Percentiles rank a stretch among this genome's conserved stretches.
These are phyloP conservation scores for Puccinia hordei DNA, from an alignment of 1,284 basidiomycete species.

Conservation along the genomic window DNA sequence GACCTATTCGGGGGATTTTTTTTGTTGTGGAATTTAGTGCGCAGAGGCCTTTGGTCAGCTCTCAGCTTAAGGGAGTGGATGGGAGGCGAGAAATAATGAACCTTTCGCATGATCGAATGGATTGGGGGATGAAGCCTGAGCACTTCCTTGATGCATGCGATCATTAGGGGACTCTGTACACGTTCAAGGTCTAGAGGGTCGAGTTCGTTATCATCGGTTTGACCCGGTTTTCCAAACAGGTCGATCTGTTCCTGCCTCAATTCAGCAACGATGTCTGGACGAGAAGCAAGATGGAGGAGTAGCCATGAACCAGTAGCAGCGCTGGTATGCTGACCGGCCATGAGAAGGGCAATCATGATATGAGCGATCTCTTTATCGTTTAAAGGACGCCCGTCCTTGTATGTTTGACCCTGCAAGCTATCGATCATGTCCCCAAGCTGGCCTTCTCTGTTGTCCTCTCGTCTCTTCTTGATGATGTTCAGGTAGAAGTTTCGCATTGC, in stretches of 20 bases:
- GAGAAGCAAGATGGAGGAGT: conserved; percentile 83
- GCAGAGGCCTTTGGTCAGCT: not conserved
- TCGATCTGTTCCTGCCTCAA: conserved; percentile 87
- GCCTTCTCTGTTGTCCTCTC: conserved; percentile 63
- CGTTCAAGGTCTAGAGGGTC: conserved; percentile 83
- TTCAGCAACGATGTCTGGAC: conserved; percentile 74
- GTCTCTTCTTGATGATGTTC: conserved; percentile 79
- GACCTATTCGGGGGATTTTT: conserved; percentile 74
- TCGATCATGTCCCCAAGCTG: conserved; percentile 86
- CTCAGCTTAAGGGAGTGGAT: conserved; percentile 57
- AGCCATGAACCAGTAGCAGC: conserved; percentile 89
- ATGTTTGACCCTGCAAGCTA: conserved; percentile 79
- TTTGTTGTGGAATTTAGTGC: conserved; percentile 63
- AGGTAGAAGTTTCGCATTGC: conserved; percentile 95
- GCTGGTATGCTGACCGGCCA: conserved; percentile 89
- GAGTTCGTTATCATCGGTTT: conserved; percentile 66
- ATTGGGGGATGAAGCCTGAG: conserved; percentile 75
- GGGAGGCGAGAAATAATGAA: not conserved
- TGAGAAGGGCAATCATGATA: conserved; percentile 72
- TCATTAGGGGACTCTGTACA: conserved; percentile 75
- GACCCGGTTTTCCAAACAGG: conserved; percentile 72
- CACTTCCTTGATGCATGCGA: conserved; percentile 70
- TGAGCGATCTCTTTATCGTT: conserved; percentile 91
- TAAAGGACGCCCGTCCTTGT: conserved; percentile 78
- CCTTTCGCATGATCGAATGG: conserved; percentile 68